A percentile compares a stretch with the other conserved stretches of the same genome.
phyloP scores from a whole-genome alignment of 345 rosid species.

The Microcos paniculata region DNA sequence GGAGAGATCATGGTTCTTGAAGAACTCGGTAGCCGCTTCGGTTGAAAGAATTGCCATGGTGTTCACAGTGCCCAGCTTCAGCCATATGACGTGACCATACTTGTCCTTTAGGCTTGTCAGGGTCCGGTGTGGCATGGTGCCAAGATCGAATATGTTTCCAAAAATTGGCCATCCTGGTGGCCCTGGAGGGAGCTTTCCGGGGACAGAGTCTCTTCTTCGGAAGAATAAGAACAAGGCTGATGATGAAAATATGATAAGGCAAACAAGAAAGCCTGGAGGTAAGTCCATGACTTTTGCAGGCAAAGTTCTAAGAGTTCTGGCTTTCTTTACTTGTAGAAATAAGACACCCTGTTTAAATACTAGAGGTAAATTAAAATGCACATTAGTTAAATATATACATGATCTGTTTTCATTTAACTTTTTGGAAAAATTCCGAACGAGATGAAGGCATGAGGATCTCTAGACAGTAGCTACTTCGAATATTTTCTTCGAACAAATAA shows the following conservation, averaged over 20 bases:
- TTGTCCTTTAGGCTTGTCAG: slow-evolving; percentile 28
- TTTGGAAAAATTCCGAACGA: no score
- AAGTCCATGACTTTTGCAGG: not conserved
- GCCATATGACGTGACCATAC: slow-evolving; percentile 50
- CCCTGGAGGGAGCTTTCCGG: slow-evolving; percentile 45
- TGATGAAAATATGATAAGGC: not conserved
- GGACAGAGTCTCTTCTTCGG: slow-evolving; percentile 6
- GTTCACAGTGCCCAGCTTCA: slow-evolving; percentile 44
- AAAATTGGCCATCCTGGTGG: slow-evolving; percentile 64
- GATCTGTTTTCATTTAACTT: no score
- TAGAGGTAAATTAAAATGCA: no score
- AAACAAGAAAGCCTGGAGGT: not conserved
- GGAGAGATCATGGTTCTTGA: slow-evolving; percentile 55
- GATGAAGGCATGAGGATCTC: no score
- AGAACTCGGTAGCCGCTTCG: slow-evolving; percentile 42
- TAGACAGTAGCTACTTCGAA: no score
- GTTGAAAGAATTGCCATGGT: slow-evolving; percentile 56
- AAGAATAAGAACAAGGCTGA: slow-evolving; percentile 7
- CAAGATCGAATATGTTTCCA: slow-evolving; percentile 55
- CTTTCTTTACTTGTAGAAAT: no score
- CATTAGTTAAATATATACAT: no score
- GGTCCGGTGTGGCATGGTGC: slow-evolving; percentile 52
- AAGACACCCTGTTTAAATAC: no score
- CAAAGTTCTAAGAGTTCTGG: not conserved
- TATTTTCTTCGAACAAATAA: no score